Evolutionary conservation across 768 basidiomycete genomes (phyloP), one percentile per base, ranked within the genome.

Genomic region (Psilocybe azurescens): DNA sequence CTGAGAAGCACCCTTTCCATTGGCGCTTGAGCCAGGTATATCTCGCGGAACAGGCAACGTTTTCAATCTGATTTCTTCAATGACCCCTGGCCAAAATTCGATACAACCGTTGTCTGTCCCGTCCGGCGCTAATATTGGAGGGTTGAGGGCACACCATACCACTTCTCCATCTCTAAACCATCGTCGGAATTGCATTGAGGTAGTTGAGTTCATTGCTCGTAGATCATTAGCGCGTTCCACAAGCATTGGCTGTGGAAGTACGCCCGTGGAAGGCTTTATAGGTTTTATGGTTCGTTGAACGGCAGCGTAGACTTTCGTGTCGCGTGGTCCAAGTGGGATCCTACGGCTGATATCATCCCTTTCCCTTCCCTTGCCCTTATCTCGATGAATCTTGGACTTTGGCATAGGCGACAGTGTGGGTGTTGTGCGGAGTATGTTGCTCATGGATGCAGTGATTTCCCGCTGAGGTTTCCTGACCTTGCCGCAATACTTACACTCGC

Each of bases 401-500:
- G 63, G 66, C 64, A 54, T 47, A 44, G 69, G 67, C 18, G 68
- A 69, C 24, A 69, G 18, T 70, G 67, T 56, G 58, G 72, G 56
- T 20, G 67, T 69, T 29, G 67, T 73, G 50, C 57, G 70, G 47
- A 64, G 77, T 46, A 68, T 68, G 60, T 66, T 65, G 52, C 68
- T 77, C 76, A 91, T 83, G 11, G 79, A 79, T 5, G 84, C 81
- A 2, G 89, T 89, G 60, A 94, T 89, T 67, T 88, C 85, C 41
- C 82, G 83, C 72, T 94, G 92, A 0, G 87, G 77, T 63, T 85
- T 81, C 65, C 88, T 80, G 38, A 39, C 38, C 67, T 88, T 89
- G 46, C 83, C 76, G 70, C 91, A 94, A 67, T 94, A 94, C 70
- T 92, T 93, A 77, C 92, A 94, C 33, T 75, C 75, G 68, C 92